A percentile compares a stretch with the other conserved stretches of the same genome.
phyloP scores from a whole-genome alignment of 2,329 filamentous ascomycete species.

The Chrysosphaeria jannelii region DNA sequence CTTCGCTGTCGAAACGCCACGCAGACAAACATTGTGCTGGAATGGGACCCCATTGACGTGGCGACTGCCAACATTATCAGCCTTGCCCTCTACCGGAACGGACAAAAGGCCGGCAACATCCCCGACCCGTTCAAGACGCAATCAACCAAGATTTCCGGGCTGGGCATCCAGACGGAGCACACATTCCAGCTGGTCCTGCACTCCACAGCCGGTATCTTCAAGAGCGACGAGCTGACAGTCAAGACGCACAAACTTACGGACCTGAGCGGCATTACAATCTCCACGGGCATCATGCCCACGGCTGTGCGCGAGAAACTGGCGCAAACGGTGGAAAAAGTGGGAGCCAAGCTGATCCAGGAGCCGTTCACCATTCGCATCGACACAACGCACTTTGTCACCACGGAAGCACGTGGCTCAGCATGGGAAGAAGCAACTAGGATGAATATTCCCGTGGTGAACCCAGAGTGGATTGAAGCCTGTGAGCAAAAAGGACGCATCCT shows the following conservation, averaged over 20 bases:
- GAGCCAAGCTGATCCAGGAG: constrained; percentile 44
- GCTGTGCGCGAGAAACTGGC: constrained; percentile 41
- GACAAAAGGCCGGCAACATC: constrained; percentile 86
- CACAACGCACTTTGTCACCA: constrained; percentile 94
- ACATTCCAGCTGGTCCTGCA: constrained; percentile 75
- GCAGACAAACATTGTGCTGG: constrained; percentile 90
- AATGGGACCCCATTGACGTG: constrained; percentile 87
- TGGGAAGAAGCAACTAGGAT: constrained; percentile 97
- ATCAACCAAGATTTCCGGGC: constrained; percentile 85
- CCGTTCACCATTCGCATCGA: constrained; percentile 67
- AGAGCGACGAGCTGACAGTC: constrained; percentile 56
- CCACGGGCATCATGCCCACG: constrained; percentile 56
- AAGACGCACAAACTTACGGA: constrained; percentile 98
- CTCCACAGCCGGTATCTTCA: constrained; percentile 67
- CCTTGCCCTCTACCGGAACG: constrained; percentile 78
- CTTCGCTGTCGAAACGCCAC: constrained; percentile 90
- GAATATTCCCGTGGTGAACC: constrained; percentile 89
- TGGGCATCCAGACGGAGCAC: constrained; percentile 93
- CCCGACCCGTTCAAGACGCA: constrained; percentile 63
- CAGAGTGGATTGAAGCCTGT: constrained; percentile 94
- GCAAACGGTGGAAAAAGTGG: constrained; percentile 57
- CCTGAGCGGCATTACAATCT: constrained; percentile 80
- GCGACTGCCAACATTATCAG: constrained; percentile 78
- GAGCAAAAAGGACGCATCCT: constrained; percentile 78
- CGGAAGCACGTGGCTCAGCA: constrained; percentile 58